These are phyloP conservation scores for Aspergillus sp. DNA, from an alignment of 2,329 filamentous ascomycete genomes.

Conservation along the genomic window DNA sequence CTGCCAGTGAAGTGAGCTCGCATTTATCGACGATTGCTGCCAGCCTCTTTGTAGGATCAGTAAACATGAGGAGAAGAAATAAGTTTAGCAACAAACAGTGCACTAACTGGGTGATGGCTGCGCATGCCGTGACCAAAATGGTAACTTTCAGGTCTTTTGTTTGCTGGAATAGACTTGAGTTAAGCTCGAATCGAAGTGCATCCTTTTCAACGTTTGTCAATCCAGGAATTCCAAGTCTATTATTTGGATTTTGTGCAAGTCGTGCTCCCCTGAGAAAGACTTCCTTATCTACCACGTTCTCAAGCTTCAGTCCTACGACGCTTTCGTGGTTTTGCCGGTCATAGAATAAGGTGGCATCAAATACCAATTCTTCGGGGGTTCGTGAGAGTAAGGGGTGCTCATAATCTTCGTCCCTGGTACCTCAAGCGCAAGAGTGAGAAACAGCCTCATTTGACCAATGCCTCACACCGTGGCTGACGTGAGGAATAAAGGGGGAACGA, in stretches of 20 bases:
- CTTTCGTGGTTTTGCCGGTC: background rate
- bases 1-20: slow-evolving; percentile 3
- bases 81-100: background rate
- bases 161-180: slow-evolving; percentile 9
- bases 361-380: slow-evolving; percentile 6
- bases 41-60: slow-evolving; percentile 15
- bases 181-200: background rate
- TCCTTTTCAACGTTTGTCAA: slow-evolving; percentile 3
- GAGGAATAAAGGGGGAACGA: background rate
- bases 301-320: background rate
- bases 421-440: background rate
- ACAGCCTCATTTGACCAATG: background rate
- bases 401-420: background rate
- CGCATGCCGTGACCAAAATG: slow-evolving; percentile 23
- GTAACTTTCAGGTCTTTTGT: slow-evolving; percentile 20
- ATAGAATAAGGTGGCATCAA: slow-evolving; percentile 11
- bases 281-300: slow-evolving; percentile 8
- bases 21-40: slow-evolving; percentile 27
- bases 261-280: slow-evolving; percentile 11
- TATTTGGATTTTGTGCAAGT: slow-evolving; percentile 4
- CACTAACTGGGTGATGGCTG: slow-evolving; percentile 25
- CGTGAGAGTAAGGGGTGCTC: slow-evolving; percentile 3
- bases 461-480: background rate
- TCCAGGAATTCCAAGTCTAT: background rate
- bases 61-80: background rate